These are phyloP conservation scores for Neoarthrinium moseri DNA, from an alignment of 2,329 filamentous ascomycete species.

Conservation along the genomic window DNA sequence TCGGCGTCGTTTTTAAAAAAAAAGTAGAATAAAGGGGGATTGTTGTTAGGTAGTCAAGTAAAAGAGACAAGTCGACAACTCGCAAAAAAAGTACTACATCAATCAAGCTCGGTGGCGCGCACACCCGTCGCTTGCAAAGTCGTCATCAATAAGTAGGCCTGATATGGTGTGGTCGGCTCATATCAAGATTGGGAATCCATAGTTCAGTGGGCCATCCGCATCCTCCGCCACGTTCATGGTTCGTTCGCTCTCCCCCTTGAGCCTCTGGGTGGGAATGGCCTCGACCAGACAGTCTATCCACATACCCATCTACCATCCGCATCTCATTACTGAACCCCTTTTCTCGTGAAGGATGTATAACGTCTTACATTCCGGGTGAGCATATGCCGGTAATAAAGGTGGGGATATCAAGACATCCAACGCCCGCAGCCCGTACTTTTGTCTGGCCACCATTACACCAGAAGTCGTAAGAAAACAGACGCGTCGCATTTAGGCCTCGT, in stretches of 20 bases:
- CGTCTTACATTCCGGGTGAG: constrained; percentile 16
- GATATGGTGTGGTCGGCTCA: constrained; percentile 11
- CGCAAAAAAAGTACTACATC: constrained; percentile 22
- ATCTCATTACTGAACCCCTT: constrained; percentile 6
- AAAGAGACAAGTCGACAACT: constrained; percentile 25
- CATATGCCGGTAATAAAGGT: constrained; percentile 22
- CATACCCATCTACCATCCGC: background rate
- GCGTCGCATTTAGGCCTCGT: constrained; percentile 41
- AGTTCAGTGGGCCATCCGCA: background rate
- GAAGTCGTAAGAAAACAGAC: constrained; percentile 23
- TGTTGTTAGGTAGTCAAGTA: constrained; percentile 22
- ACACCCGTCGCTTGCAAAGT: constrained; percentile 17
- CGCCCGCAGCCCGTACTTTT: constrained; percentile 23
- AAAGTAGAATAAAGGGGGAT: constrained; percentile 22
- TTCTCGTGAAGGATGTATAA: constrained; percentile 1
- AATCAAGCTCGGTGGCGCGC: constrained; percentile 18
- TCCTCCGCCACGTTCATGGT: too few relatives aligned
- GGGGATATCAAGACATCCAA: constrained; percentile 30
- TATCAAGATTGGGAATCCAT: constrained; percentile 7
- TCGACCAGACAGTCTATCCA: background rate
- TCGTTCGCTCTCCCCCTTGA: too few relatives aligned
- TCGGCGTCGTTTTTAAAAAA: constrained; percentile 30
- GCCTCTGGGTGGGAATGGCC: too few relatives aligned
- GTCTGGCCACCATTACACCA: constrained; percentile 21
- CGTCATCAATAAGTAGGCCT: constrained; percentile 14